Base-by-base conservation (phyloP, 202 grass and related monocot genomes). In the Zoysia matrella region DNA sequence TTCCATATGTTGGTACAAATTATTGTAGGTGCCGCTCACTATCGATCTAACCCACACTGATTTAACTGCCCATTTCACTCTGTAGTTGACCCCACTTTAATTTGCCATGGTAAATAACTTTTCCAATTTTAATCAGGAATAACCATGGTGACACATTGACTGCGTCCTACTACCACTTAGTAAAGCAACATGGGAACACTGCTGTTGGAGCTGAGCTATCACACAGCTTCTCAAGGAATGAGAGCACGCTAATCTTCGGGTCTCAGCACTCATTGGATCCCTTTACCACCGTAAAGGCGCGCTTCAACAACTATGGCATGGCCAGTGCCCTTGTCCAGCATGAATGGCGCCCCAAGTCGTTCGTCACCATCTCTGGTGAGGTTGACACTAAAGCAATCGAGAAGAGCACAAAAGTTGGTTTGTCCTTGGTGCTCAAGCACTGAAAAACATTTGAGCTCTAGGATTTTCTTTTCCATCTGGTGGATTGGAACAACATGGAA, bases 231-330 rank as follows among this genome's bases (percentile, higher is more conserved):
- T 88, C 86, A 55, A 97, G 85, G 68, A 92, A 88, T 54, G 94
- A 97, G 78, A 97, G 91, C 71, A 89, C 86, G 1, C 68, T 97
- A 11, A 93, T 90, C 11, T 91, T 97, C 71, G 94, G 94, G 53
- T 86, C 86, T 15, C 91, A 97, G 51, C 88, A 97, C 56, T 88
- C 82, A 8, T 74, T 89, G 55, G 88, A 97, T 10, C 91, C 91
- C 5, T 77, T 75, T 22, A 97, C 94, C 5, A 74, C 71, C 3
- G 88, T 93, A 7, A 97, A 97, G 80, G 94, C 88, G 47, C 91
- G 88, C 75, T 89, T 97, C 86, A 97, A 97, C 84, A 93, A 97
- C 66, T 91, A 89, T 75, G 94, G 94, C 47, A 93, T 85, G 88
- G 94, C 91, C 60, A 97, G 91, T 83, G 86, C 86, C 0, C 89